Evolutionary conservation across 2,329 filamentous ascomycete species (phyloP).

Genomic region (Neofusicoccum ribis): DNA sequence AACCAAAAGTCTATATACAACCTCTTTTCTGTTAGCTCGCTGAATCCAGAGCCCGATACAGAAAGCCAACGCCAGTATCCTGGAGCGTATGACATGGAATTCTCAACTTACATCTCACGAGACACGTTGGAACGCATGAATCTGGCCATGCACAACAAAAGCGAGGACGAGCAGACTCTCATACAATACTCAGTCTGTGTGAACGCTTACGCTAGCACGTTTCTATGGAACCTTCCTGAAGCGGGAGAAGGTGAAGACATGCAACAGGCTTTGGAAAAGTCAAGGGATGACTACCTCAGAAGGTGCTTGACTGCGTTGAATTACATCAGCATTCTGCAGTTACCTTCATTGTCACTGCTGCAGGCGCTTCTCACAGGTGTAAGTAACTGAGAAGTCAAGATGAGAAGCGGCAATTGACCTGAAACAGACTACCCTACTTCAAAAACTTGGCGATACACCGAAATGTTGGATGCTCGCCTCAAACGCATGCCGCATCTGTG

Average conservation of each 20-base stretch:
- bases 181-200: constrained; percentile 34
- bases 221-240: constrained; percentile 27
- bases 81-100: neutral
- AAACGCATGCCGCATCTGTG: constrained; percentile 33
- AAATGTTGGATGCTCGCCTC: constrained; percentile 35
- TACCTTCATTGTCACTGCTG: constrained; percentile 31
- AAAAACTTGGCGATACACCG: constrained; percentile 35
- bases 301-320: constrained; percentile 34
- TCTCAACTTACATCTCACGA: constrained; percentile 25
- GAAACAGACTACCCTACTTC: constrained; percentile 31
- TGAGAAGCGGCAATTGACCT: neutral
- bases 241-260: constrained; percentile 28
- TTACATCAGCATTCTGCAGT: constrained; percentile 30
- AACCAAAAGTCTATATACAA: neutral
- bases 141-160: constrained; percentile 31
- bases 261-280: constrained; percentile 31
- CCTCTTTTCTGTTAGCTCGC: neutral
- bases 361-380: constrained; percentile 35
- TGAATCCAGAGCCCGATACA: neutral
- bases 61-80: neutral
- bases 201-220: constrained; percentile 29
- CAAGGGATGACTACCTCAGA: constrained; percentile 31
- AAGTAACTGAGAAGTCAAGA: constrained; percentile 17
- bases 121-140: constrained; percentile 33
- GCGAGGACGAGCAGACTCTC: constrained; percentile 31